Conservation (phyloP, 169 alveolate species). For the Perkinsus olseni region DNA sequence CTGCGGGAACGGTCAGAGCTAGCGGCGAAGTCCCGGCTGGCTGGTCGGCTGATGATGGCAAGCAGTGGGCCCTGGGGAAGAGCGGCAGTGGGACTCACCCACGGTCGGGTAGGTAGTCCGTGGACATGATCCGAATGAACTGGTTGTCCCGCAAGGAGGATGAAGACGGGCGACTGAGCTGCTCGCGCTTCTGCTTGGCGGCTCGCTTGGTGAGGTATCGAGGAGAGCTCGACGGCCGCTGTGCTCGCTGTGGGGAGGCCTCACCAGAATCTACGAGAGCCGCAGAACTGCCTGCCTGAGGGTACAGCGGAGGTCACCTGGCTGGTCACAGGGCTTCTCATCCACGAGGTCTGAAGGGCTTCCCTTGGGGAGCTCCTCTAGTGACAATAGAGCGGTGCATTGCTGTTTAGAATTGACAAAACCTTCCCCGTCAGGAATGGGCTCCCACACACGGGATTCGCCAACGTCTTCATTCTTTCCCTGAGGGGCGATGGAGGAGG, state of each 20-base stretch:
- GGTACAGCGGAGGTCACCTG: no score
- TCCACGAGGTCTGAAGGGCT: background rate
- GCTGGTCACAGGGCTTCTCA: no score
- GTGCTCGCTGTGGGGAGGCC: background rate
- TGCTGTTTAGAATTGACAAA: background rate
- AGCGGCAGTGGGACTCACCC: background rate
- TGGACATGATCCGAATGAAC: background rate
- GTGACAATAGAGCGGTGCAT: background rate
- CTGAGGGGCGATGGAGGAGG: no score
- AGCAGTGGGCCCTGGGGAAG: background rate
- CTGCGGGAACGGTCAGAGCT: background rate
- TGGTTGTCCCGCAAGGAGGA: background rate
- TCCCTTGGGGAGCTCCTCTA: background rate
- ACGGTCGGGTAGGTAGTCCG: background rate
- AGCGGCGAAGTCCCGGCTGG: background rate
- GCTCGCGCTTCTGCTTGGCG: background rate
- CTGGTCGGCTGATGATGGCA: background rate
- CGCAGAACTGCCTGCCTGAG: no score
- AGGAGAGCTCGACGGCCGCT: background rate
- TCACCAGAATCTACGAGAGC: background rate
- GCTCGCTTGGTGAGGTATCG: background rate
- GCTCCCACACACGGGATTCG: background rate
- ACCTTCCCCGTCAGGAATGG: background rate
- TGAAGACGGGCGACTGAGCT: background rate
- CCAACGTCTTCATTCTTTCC: background rate